Evolutionary conservation across 768 basidiomycete genomes (phyloP), one percentile per base, ranked within the genome.

Genomic region (Rhodosporidiobolus sp.): DNA sequence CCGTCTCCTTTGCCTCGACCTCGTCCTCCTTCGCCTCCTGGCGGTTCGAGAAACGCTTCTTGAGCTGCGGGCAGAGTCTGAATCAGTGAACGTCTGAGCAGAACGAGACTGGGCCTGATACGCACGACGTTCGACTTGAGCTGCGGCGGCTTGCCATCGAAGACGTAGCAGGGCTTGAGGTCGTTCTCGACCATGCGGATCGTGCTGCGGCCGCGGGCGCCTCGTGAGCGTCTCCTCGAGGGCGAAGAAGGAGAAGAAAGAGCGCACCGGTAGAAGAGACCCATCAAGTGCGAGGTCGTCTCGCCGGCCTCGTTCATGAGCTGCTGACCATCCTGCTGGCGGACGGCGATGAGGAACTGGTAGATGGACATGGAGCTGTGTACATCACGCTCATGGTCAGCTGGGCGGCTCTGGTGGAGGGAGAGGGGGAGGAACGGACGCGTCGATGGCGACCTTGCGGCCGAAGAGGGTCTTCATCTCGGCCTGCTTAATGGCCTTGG

Each of bases 121-220:
- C 92, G 79, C 78, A 99, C 95, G 78, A 98, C 94, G 63, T 92
- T 92, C 67, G 92, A 89, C 83, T 99, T 99, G 83, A 99, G 82
- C 78, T 97, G 94, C 57, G 96, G 96, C 4, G 96, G 96, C 81
- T 94, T 95, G 30, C 96, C 96, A 81, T 99, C 96, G 76, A 99
- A 99, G 46, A 99, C 92, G 81, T 98, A 98, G 46, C 90, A 90
- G 0, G 95, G 94, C 79, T 99, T 99, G 80, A 99, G 93, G 7
- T 96, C 96, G 76, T 98, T 95, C 82, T 99, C 96, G 26, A 94
- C 94, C 80, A 99, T 98, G 32, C 96, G 86, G 70, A 99, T 91
- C 0, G 96, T 99, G 50, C 71, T 72, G 63, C 94, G n/a, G 59
- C 35, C 24, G 32, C 22, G 22, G 17, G 30, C 20, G 43, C 3